Evolutionary conservation across 345 rosid genomes (phyloP).

Genomic region (Gossypium turneri): DNA sequence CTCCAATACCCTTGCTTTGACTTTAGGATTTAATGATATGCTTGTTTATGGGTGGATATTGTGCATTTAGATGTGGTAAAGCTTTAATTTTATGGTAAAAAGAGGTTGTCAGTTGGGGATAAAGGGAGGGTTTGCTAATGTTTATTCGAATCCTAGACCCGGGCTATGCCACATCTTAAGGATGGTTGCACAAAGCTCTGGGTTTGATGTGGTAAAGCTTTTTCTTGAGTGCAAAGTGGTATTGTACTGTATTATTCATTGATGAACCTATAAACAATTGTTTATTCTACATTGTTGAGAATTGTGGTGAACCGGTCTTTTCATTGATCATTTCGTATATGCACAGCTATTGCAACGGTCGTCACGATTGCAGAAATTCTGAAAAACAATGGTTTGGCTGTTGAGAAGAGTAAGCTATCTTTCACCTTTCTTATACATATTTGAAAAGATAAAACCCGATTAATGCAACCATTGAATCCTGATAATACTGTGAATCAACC

Average conservation of each 20-base stretch:
- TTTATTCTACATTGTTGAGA: neutral
- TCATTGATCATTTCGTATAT: slow-evolving; percentile 9
- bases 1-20: neutral
- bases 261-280: neutral
- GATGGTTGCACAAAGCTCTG: neutral
- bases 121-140: neutral
- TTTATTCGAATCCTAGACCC: neutral
- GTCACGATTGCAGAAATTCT: slow-evolving; percentile 82
- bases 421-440: neutral
- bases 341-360: slow-evolving; percentile 76
- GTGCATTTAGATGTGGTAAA: neutral
- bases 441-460: neutral
- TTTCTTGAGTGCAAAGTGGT: neutral
- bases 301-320: neutral
- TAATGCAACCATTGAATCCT: neutral
- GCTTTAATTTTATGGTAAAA: neutral
- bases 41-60: neutral
- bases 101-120: neutral
- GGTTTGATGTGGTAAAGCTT: neutral
- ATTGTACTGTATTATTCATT: neutral
- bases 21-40: neutral
- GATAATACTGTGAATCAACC: neutral
- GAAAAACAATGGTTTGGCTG: slow-evolving; percentile 83
- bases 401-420: slow-evolving; percentile 67
- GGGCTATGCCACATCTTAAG: neutral